These are phyloP conservation scores for Skeletonema costatum DNA, from an alignment of 108 stramenopile species.

Conservation along the genomic window DNA sequence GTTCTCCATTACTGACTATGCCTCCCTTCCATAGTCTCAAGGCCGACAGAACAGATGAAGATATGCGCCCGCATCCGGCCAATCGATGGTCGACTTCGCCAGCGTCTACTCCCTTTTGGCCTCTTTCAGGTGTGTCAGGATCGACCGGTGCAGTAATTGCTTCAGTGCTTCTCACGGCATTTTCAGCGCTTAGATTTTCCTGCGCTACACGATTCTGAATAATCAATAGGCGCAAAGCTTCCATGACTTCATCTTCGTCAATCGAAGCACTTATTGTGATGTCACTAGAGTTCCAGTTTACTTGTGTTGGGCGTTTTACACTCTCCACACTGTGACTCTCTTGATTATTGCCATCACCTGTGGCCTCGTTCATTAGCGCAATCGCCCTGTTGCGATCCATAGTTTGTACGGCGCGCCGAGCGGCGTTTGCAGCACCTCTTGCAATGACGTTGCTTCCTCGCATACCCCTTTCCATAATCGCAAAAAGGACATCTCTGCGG, in stretches of 20 bases:
- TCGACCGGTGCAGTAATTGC: conserved; percentile 11
- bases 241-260: conserved; percentile 87
- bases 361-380: conserved; percentile 58
- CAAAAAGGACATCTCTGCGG: conserved; percentile 84
- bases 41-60: conserved; percentile 82
- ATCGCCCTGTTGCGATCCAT: conserved; percentile 80
- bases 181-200: conserved; percentile 62
- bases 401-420: conserved; percentile 71
- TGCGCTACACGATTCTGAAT: conserved; percentile 84
- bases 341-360: conserved; percentile 14
- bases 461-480: conserved; percentile 86
- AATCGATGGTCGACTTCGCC: conserved; percentile 82
- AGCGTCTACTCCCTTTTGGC: conserved; percentile 77
- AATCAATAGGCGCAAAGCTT: conserved; percentile 77
- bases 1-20: conserved; percentile 80
- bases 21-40: conserved; percentile 82
- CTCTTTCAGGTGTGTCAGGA: conserved; percentile 12
- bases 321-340: not conserved
- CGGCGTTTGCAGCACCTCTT: conserved; percentile 68
- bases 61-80: conserved; percentile 80
- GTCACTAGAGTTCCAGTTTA: conserved; percentile 1
- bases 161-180: conserved; percentile 47
- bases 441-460: conserved; percentile 78
- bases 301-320: conserved; percentile 1
- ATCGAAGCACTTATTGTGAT: conserved; percentile 34